Percentiles rank a stretch among this genome's conserved stretches.
These are phyloP conservation scores for Hanseniaspora meyeri DNA, from an alignment of 805 yeast species.

Conservation along the genomic window DNA sequence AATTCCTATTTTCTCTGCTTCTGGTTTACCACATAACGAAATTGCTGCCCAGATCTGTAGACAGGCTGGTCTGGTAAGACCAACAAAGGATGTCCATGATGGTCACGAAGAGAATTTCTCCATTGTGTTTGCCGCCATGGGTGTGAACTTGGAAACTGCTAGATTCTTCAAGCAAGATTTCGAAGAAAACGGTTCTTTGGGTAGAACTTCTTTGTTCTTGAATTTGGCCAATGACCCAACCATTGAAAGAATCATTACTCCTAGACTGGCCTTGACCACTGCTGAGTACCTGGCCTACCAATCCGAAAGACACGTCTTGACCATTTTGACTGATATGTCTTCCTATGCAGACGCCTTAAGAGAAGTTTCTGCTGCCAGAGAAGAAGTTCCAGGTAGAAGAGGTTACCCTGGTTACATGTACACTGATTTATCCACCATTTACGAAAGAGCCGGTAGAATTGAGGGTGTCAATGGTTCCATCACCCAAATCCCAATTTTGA, in stretches of 20 bases:
- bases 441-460: constrained; percentile 99
- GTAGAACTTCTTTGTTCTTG: constrained; percentile 91
- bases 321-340: constrained; percentile 97
- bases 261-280: constrained; percentile 95
- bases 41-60: constrained; percentile 99
- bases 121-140: constrained; percentile 99
- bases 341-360: constrained; percentile 99
- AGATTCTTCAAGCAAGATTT: constrained; percentile 98
- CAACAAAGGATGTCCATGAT: constrained; percentile 98
- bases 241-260: constrained; percentile 97
- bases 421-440: constrained; percentile 96
- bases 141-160: constrained; percentile 96
- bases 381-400: constrained; percentile 99
- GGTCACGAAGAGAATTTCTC: constrained; percentile 99
- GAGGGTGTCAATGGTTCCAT: constrained; percentile 99
- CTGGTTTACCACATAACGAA: constrained; percentile 98
- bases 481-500: constrained; percentile 95
- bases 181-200: constrained; percentile 97
- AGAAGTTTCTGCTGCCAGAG: constrained; percentile 99
- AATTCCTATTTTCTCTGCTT: constrained; percentile 97
- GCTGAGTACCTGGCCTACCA: constrained; percentile 98
- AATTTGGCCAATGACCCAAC: constrained; percentile 99
- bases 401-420: constrained; percentile 99
- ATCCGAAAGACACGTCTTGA: constrained; percentile 97
- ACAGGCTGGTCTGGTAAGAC: constrained; percentile 98